Evolutionary conservation across 2,329 filamentous ascomycete species (phyloP).

Genomic region (Paraphaeosphaeria minitans): DNA sequence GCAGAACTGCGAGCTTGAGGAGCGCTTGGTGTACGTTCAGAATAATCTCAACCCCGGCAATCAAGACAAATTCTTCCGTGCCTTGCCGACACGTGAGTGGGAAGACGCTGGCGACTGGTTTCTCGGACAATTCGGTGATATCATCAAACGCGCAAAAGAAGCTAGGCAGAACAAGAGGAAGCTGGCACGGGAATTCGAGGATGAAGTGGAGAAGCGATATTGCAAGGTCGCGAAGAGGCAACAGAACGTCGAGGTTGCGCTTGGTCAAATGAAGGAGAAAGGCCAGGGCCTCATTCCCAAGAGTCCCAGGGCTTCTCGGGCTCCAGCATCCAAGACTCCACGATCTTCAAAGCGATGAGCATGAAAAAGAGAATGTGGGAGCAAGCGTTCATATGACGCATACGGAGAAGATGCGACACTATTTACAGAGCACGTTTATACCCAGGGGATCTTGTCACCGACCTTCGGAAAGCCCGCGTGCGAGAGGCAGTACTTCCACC

Average conservation of each 20-base stretch:
- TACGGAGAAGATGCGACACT: neutral
- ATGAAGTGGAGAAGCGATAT: conserved; percentile 60
- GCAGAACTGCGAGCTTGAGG: conserved; percentile 29
- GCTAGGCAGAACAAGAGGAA: conserved; percentile 60
- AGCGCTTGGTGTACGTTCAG: conserved; percentile 36
- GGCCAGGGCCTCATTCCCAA: conserved; percentile 58
- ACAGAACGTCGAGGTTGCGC: conserved; percentile 54
- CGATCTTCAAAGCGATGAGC: neutral
- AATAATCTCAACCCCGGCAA: conserved; percentile 34
- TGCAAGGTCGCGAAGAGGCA: conserved; percentile 56
- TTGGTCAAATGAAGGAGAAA: conserved; percentile 60
- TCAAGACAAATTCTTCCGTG: conserved; percentile 58
- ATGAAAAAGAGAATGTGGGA: neutral
- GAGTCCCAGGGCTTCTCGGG: conserved; percentile 41
- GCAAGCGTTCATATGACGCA: neutral
- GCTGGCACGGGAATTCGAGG: conserved; percentile 59
- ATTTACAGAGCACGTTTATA: neutral
- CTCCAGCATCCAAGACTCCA: neutral
- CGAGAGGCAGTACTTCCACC: neutral
- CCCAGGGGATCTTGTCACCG: neutral
- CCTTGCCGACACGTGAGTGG: conserved; percentile 61
- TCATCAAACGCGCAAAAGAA: conserved; percentile 58
- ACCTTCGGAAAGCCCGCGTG: neutral
- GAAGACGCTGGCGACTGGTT: conserved; percentile 68
- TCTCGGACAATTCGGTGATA: conserved; percentile 58